Evolutionary conservation across 31 red algal species (phyloP), one percentile per base, ranked within the genome.

Genomic region (Porphyra umbilicalis): DNA sequence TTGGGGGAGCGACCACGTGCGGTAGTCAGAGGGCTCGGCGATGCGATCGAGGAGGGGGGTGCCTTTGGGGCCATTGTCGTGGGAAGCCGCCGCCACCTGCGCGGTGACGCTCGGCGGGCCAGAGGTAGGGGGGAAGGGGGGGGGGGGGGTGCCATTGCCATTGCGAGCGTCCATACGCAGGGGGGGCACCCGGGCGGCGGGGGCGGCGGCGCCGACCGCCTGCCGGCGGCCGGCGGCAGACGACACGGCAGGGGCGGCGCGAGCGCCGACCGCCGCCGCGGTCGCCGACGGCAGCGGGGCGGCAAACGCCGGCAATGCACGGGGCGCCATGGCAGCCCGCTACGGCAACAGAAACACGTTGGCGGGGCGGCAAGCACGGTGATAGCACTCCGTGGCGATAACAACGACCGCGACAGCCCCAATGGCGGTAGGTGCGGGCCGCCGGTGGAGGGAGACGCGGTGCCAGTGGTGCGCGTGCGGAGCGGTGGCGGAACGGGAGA

Each of bases 11-110:
- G 89, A 83, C 33, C 91, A 79, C 37, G 83, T 81, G 34, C 83
- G 76, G 76, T 83, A 39, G 76, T 88, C 91, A 6, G 57, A 75
- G 20, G 91, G 91, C 25, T 78, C 79, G 31, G 36, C 25, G 10
- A 95, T 87, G 39, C 85, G 34, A 79, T 95, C 93, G 20, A 95
- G 85, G 14, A 95, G 71, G 9, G 93, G 93, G 35, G 88, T 92
- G 57, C 57, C 16, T 29, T 71, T 71, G 57, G 57, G 57, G 20
- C 57, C 57, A 71, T 71, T 71, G 57, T 71, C 57, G 30, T 6
- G 30, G 44, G 44, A 9, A 67, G 44, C 15, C 13, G 44, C 15
- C 20, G 57, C 4, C 57, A 29, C 4, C 57, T 4, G 57, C 2
- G 57, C 57, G 57, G 57, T n/a, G 20, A 29, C 20, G 20, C 18